Evolutionary conservation across 2,329 filamentous ascomycete genomes (phyloP).

Genomic region (Pseudogymnoascus sp.): DNA sequence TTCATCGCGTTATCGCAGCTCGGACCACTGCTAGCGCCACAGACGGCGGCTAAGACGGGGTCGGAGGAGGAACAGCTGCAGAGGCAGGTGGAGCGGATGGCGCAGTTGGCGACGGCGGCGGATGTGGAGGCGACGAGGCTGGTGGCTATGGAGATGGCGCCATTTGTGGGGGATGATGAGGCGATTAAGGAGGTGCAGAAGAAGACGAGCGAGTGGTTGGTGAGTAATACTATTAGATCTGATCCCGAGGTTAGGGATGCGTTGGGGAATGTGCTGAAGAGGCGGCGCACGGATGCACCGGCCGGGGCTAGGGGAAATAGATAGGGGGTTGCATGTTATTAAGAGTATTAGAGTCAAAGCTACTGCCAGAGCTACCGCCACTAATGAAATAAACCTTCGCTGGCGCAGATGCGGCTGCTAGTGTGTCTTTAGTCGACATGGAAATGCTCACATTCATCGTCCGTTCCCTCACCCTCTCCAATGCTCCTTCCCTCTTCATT

Average conservation of each 20-base stretch:
- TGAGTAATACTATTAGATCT: conserved; percentile 73
- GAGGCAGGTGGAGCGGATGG: conserved; percentile 59
- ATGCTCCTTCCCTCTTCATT: background rate
- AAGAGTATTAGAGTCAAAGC: background rate
- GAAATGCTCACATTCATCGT: background rate
- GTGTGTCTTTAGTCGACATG: background rate
- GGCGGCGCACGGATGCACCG: conserved; percentile 52
- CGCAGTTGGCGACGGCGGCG: conserved; percentile 47
- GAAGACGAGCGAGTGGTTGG: conserved; percentile 76
- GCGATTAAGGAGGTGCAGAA: conserved; percentile 55
- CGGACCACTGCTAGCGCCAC: conserved; percentile 50
- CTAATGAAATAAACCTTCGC: background rate
- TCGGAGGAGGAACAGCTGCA: conserved; percentile 42
- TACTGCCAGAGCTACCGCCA: background rate
- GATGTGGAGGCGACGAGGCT: conserved; percentile 63
- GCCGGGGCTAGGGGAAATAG: conserved; percentile 42
- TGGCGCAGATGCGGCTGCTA: background rate
- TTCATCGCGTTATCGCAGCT: conserved; percentile 80
- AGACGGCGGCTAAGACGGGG: conserved; percentile 25
- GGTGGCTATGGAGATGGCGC: conserved; percentile 69
- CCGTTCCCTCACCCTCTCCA: background rate
- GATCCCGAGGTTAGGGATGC: conserved; percentile 79
- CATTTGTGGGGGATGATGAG: conserved; percentile 65
- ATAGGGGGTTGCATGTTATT: conserved; percentile 14
- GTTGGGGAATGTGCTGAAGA: conserved; percentile 57